Base-by-base conservation (phyloP, 345 rosid species). In the Camelina hispida region DNA sequence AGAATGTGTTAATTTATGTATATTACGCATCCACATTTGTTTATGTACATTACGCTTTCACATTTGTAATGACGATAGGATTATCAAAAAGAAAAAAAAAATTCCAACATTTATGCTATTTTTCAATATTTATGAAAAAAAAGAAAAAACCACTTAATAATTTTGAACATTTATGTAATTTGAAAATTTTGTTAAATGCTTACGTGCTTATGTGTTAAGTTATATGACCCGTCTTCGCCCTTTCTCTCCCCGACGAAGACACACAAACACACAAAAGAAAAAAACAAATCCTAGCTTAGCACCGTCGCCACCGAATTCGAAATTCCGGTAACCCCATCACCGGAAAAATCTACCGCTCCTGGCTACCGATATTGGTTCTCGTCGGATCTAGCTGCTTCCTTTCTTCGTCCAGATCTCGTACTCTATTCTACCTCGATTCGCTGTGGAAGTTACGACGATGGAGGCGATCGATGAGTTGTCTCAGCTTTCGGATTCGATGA, bases 391-490 rank as follows among this genome's bases (percentile, higher is more conserved):
- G 52, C 15, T 16, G 17, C 20, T 69, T n/a, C 51, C 10, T 32
- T 35, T 62, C 63, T 61, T 76, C 48, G 8, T 75, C 34, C 51
- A 69, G 80, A 76, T 76, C 80, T 76, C 58, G 62, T 44, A 44
- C 48, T 76, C 28, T 38, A 66, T 48, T 66, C 61, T 32, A 66
- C 25, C 34, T 48, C 12, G 54, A 58, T 58, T 67, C 55, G 79
- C 23, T 62, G 6, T 63, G 62, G 10, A 55, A 69, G 54, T 71
- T 28, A 50, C 68, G 66, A 89, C 68, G 66, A 89, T 91, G 97
- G 98, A 94, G 73, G 96, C 95, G 85, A 94, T 91, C 86, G 96
- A 91, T 57, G 98, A 94, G 69, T 80, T 91, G 65, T 52, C 73
- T 13, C 91, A 88, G 85, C 89, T 94, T 3, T 78, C 96, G 52